Percentiles rank a stretch among this genome's conserved stretches.
Evolutionary conservation across 805 yeast species (phyloP).

Genomic region (Danielia oregonensis): DNA sequence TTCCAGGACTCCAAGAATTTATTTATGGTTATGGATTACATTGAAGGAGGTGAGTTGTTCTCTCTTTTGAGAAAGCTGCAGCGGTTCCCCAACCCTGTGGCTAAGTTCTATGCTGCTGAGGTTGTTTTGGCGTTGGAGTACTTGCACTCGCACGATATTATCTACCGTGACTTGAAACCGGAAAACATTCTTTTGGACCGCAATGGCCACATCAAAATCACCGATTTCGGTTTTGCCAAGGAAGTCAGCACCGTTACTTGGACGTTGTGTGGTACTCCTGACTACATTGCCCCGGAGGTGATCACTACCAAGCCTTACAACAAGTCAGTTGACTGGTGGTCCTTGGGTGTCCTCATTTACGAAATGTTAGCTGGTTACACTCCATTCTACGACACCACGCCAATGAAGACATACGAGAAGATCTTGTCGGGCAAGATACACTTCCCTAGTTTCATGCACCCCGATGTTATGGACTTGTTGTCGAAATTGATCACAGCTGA

Average conservation of each 20-base stretch:
- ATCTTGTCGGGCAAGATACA: slow-evolving; percentile 51
- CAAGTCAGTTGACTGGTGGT: slow-evolving; percentile 66
- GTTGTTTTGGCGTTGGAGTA: slow-evolving; percentile 57
- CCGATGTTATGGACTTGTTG: slow-evolving; percentile 50
- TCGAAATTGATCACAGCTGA: slow-evolving; percentile 51
- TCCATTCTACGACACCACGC: slow-evolving; percentile 60
- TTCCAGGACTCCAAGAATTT: slow-evolving; percentile 54
- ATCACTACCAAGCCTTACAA: slow-evolving; percentile 61
- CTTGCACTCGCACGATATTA: slow-evolving; percentile 55
- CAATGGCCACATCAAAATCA: slow-evolving; percentile 57
- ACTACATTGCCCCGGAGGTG: slow-evolving; percentile 65
- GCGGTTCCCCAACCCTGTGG: slow-evolving; percentile 59
- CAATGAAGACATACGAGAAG: slow-evolving; percentile 61
- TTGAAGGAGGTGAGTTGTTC: slow-evolving; percentile 62
- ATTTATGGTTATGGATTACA: slow-evolving; percentile 63
- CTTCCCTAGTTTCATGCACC: slow-evolving; percentile 52
- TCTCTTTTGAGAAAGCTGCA: slow-evolving; percentile 54
- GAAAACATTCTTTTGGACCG: slow-evolving; percentile 57
- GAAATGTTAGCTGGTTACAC: slow-evolving; percentile 64
- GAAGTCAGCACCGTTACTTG: slow-evolving; percentile 58
- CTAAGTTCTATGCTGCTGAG: slow-evolving; percentile 62
- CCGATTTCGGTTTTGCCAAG: slow-evolving; percentile 63
- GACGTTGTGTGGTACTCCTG: slow-evolving; percentile 64
- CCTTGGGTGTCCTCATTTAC: slow-evolving; percentile 55
- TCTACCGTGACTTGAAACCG: slow-evolving; percentile 59